A percentile compares a stretch with the other conserved stretches of the same genome.
Conservation (phyloP, 2,329 filamentous ascomycete genomes). For the Apiospora hydei region DNA sequence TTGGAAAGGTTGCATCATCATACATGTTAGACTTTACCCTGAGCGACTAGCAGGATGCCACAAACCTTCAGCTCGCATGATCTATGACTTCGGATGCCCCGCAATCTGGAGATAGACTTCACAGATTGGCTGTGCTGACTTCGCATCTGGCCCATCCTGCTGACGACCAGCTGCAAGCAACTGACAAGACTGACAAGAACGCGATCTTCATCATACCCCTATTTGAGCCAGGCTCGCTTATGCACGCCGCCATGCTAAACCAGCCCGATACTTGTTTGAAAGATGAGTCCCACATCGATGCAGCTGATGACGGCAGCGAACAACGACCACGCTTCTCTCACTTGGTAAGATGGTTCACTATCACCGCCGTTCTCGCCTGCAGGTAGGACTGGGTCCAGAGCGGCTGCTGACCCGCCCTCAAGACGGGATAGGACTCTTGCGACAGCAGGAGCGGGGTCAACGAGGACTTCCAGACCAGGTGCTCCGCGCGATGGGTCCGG, state of each 20-base stretch:
- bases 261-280: no score
- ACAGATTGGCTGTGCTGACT: neutral
- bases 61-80: neutral
- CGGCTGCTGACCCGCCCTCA: neutral
- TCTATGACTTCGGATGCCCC: neutral
- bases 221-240: no score
- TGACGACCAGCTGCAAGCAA: neutral
- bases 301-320: no score
- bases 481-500: neutral
- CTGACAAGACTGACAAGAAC: neutral
- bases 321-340: neutral
- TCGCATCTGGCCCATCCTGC: neutral
- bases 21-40: neutral
- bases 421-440: neutral
- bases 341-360: slow-evolving; percentile 19
- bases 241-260: no score
- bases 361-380: neutral
- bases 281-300: no score
- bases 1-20: neutral
- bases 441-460: slow-evolving; percentile 20
- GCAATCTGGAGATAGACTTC: neutral
- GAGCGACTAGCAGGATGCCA: neutral
- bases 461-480: slow-evolving; percentile 23
- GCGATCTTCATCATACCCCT: neutral
- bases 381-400: neutral